These are phyloP conservation scores for Friedmanniomyces endolithicus DNA, from an alignment of 495 filamentous ascomycete species.

Conservation along the genomic window DNA sequence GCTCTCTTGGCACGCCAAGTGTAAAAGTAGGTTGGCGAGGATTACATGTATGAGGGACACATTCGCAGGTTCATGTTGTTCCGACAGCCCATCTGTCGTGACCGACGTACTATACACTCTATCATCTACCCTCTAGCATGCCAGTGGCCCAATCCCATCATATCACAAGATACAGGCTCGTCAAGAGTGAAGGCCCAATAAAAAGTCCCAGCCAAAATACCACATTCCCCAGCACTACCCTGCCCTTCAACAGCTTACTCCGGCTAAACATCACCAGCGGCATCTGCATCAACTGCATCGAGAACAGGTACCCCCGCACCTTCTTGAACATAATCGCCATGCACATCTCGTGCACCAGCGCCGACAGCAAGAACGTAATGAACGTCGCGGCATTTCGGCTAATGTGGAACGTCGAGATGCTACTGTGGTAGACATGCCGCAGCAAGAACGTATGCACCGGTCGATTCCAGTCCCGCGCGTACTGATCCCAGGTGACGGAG, in stretches of 20 bases:
- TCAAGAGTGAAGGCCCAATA: conserved; percentile 57
- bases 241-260: conserved; percentile 47
- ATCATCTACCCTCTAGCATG: too few relatives aligned
- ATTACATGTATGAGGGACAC: too few relatives aligned
- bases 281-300: conserved; percentile 57
- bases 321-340: conserved; percentile 72
- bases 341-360: conserved; percentile 59
- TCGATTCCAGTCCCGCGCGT: conserved; percentile 64
- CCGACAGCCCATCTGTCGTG: too few relatives aligned
- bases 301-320: conserved; percentile 57
- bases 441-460: conserved; percentile 60
- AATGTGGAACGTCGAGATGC: conserved; percentile 56
- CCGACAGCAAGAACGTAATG: conserved; percentile 58
- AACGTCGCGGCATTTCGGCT: conserved; percentile 57
- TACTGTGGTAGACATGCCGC: conserved; percentile 62
- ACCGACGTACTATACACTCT: too few relatives aligned
- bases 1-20: too few relatives aligned
- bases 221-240: conserved; percentile 52
- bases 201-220: conserved; percentile 66
- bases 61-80: too few relatives aligned
- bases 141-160: too few relatives aligned
- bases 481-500: conserved; percentile 49
- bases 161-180: conserved; percentile 57
- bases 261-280: conserved; percentile 53
- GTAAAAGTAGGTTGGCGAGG: too few relatives aligned